Base-by-base conservation (phyloP, 139 green algal genomes). In the Ettlia oleoabundans region DNA sequence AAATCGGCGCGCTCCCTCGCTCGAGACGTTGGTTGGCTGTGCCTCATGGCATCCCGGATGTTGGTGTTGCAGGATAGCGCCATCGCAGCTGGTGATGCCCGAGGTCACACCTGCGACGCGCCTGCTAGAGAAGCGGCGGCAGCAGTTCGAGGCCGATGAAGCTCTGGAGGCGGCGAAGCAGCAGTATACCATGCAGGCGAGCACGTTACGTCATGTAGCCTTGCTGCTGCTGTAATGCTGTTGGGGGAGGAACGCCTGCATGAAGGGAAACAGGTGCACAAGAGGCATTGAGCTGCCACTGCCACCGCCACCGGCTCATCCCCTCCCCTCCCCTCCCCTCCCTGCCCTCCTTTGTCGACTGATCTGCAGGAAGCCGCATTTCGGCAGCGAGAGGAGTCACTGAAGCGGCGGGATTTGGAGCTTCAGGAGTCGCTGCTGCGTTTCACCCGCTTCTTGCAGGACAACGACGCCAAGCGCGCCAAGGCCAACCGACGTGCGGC, bases 111-210 rank as follows among this genome's bases (percentile, higher is more conserved):
- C 95, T 33, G 93, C 94, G 0, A 98, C 95, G 2, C 84, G 95
- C 1, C 84, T 98, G 43, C 86, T 98, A 61, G 94, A 98, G 85
- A 98, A 98, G 87, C 85, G 95, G 33, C 82, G 95, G 65, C 93
- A 98, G 86, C 98, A 98, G 92, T 98, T 98, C 85, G 94, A 98
- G 86, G 92, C 97, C 53, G 93, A 98, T 79, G 94, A 98, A 84
- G 92, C 91, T 1, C 87, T 98, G 15, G 94, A 98, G 68, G 80
- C 90, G 9, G 63, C 65, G 22, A 83, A 83, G 51, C 37, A 73
- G 4, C 41, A 73, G 26, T 70, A 78, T 58, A 47, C 65, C 35
- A 76, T 13, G 9, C 66, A 76, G 66, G 78, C 19, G 24, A n/a
- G n/a, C n/a, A n/a, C n/a, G n/a, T n/a, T n/a, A n/a, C n/a, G n/a